A percentile compares a stretch with the other conserved stretches of the same genome.
phyloP scores from a whole-genome alignment of 2,329 filamentous ascomycete genomes.

The Boeremia lycopersici region DNA sequence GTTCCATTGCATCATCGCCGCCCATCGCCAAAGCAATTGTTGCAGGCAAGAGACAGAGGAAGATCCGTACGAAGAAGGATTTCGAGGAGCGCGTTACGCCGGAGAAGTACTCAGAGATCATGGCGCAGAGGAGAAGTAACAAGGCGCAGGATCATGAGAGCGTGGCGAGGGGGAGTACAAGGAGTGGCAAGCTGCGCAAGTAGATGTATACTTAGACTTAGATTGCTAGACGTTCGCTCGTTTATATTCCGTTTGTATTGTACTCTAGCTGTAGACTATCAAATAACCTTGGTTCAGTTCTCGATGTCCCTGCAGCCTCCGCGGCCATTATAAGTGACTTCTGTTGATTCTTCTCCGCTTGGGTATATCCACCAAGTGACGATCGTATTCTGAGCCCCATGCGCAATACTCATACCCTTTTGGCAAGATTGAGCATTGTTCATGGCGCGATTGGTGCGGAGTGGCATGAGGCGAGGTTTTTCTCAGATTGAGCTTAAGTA shows the following conservation, averaged over 20 bases:
- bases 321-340: too few species aligned
- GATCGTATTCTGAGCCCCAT: too few species aligned
- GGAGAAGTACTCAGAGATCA: not conserved
- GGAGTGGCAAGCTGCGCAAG: not conserved
- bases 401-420: too few species aligned
- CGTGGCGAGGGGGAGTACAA: not conserved
- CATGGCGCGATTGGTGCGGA: too few species aligned
- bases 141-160: not conserved
- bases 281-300: not conserved
- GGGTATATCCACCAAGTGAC: too few species aligned
- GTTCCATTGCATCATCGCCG: constrained; percentile 1
- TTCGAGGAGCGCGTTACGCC: constrained; percentile 4
- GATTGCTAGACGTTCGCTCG: too few species aligned
- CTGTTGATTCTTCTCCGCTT: too few species aligned
- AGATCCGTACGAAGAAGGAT: not conserved
- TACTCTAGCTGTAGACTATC: not conserved
- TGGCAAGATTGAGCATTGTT: too few species aligned
- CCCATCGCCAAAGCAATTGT: not conserved
- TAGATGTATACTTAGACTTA: not conserved
- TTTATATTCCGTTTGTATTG: not conserved
- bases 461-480: too few species aligned
- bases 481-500: too few species aligned
- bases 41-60: constrained; percentile 2
- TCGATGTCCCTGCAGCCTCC: constrained; percentile 66
- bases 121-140: not conserved